phyloP scores from a whole-genome alignment of 768 basidiomycete genomes.

The Lyophyllum decastes region DNA sequence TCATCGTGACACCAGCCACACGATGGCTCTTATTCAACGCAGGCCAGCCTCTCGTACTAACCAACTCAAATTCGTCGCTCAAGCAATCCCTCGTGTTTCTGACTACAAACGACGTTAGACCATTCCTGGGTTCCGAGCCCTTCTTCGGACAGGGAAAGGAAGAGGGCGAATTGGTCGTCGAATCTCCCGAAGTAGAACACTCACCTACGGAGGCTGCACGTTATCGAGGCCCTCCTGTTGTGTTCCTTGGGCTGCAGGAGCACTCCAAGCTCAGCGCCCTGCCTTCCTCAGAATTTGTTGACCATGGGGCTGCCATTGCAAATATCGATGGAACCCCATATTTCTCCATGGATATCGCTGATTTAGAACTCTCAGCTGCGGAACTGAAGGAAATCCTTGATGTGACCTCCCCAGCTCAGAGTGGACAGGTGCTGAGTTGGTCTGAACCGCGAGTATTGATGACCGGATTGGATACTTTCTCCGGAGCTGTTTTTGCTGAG shows the following conservation, averaged over 20 bases:
- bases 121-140: constrained; percentile 66
- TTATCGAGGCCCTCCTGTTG: constrained; percentile 57
- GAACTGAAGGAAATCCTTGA: constrained; percentile 40
- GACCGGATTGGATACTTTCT: constrained; percentile 57
- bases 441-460: constrained; percentile 64
- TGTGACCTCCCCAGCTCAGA: constrained; percentile 35
- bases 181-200: constrained; percentile 29
- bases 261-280: constrained; percentile 49
- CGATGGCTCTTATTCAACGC: constrained; percentile 80
- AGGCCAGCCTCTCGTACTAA: constrained; percentile 65
- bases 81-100: constrained; percentile 49
- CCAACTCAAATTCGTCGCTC: constrained; percentile 32
- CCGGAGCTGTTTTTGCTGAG: constrained; percentile 75
- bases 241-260: constrained; percentile 84
- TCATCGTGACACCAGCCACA: constrained; percentile 59
- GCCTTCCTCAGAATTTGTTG: constrained; percentile 65
- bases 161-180: constrained; percentile 34
- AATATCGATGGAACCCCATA: constrained; percentile 81
- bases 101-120: constrained; percentile 59
- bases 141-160: constrained; percentile 72
- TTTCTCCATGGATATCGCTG: constrained; percentile 78
- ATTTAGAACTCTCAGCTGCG: constrained; percentile 38
- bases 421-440: constrained; percentile 52
- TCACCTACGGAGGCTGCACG: constrained; percentile 56
- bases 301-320: constrained; percentile 51